Base-by-base conservation (phyloP, 768 basidiomycete species). In the Piloderma croceum region DNA sequence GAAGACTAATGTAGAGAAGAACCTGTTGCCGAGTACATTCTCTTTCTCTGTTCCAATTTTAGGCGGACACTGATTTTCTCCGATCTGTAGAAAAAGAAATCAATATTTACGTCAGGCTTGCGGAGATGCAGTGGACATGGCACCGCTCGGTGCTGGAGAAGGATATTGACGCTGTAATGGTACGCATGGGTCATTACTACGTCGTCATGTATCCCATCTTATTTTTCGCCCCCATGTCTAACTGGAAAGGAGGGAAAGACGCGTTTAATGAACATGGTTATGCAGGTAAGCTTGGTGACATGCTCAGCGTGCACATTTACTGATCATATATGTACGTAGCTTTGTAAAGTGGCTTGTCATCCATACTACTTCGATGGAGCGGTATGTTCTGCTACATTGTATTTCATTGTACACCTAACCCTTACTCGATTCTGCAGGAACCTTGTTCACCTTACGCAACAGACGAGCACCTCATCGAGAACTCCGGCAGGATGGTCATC, bases 101-200 rank as follows among this genome's bases (percentile, higher is more conserved):
- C 60, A 99, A 98, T 54, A 90, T 98, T 32, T 99, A 98, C 43
- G 87, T 99, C 37, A 93, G 93, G 37, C 76, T 98, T 43, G 86
- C 91, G 6, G 92, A 96, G 18, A 92, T 99, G 90, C 96, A 99
- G 59, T 69, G 91, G 21, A 97, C 93, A 57, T 97, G 94, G 96
- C 98, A 99, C 62, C 83, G 90, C 22, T 88, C 81, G 2, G 85
- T 99, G 6, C 63, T 98, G 42, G 92, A 97, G 65, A 98, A 98
- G 66, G 94, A 98, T 58, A 97, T 99, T 41, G 94, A 98, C 55
- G 94, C 94, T 7, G 96, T 99, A 97, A 97, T 56, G 92, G 92
- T 79, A 43, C 32, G 74, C 59, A n/a, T n/a, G n/a, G 21, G 19
- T 5, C 15, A 22, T 11, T 24, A 24, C 9, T 3, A 39, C 10